phyloP scores from a whole-genome alignment of 305 asterid genomes.

The Nicotiana rustica region DNA sequence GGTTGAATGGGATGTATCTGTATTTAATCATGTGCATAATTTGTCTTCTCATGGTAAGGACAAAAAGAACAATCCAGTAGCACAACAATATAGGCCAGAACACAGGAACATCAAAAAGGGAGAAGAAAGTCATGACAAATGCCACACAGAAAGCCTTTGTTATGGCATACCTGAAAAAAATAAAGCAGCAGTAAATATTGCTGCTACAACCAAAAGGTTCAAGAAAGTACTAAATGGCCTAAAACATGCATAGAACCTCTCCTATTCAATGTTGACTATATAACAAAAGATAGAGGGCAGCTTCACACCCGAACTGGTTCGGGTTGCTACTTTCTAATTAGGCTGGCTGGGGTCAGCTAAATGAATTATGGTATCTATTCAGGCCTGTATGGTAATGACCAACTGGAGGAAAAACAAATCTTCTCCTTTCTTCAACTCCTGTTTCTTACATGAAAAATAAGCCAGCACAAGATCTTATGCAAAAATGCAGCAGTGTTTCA shows the following conservation, averaged over 20 bases:
- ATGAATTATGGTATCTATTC: neutral
- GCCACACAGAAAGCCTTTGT: conserved; percentile 89
- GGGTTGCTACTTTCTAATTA: neutral
- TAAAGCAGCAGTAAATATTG: conserved; percentile 35
- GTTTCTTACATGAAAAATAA: conserved; percentile 16
- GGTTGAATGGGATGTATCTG: conserved; percentile 78
- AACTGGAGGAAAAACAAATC: neutral
- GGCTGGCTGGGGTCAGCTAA: neutral
- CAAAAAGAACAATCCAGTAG: conserved; percentile 89
- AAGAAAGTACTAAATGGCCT: neutral
- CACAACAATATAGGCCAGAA: conserved; percentile 89
- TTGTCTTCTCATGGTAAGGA: conserved; percentile 88
- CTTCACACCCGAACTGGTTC: conserved; percentile 19
- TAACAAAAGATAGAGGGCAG: neutral
- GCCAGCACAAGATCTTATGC: neutral
- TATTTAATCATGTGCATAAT: conserved; percentile 91
- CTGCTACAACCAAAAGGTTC: conserved; percentile 29
- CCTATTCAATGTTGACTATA: neutral
- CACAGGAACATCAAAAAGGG: conserved; percentile 87
- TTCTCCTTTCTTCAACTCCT: conserved; percentile 16
- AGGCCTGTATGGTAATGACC: neutral
- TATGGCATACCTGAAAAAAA: conserved; percentile 80
- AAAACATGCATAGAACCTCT: neutral
- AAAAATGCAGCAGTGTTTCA: neutral
- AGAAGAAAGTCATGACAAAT: conserved; percentile 82